Evolutionary conservation across 2,329 filamentous ascomycete genomes (phyloP), one percentile per base, ranked within the genome.

Genomic region (Fusarium mangiferae): DNA sequence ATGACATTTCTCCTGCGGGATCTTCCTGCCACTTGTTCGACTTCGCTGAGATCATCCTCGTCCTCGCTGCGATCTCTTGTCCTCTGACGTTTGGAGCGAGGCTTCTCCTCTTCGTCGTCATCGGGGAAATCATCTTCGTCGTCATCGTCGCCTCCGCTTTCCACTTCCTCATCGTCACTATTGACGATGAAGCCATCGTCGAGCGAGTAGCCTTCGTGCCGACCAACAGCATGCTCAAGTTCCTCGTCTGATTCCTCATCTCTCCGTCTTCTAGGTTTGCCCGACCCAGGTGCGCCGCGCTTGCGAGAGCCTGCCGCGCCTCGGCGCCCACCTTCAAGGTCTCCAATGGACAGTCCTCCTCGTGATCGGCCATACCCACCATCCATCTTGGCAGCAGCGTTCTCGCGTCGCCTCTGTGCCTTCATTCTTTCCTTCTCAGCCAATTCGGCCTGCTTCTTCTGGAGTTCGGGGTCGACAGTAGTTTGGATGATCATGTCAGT

Each of bases 221-320:
- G 88, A 38, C 87, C 87, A 51, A 85, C 85, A 38, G 90, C 89
- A 42, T 88, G 87, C 22, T 90, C 89, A 41, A 91, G 85, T 67
- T 93, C 92, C 75, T 94, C 92, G 76, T 95, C 93, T 14, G 94
- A 94, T 77, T 95, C 93, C 69, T 94, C 93, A 75, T 93, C 93
- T 44, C 87, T 85, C 38, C 86, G 85, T 77, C 87, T 85, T 82
- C 89, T 90, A 51, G 84, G 82, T 72, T 88, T 88, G 36, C 83
- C 81, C 18, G 83, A 81, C 17, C 88, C 87, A 0, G 86, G 83
- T 1, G 84, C 83, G 28, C 87, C 86, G 70, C 88, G 87, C 80
- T 90, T 90, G 46, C 89, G 85, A 33, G 84, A 78, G n/a, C 83
- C 83, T 28, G 84, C 85, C 18, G 80, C 80, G 36, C 84, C 84